Evolutionary conservation across 305 asterid genomes (phyloP), one percentile per base, ranked within the genome.

Genomic region (Solanum chacoense): DNA sequence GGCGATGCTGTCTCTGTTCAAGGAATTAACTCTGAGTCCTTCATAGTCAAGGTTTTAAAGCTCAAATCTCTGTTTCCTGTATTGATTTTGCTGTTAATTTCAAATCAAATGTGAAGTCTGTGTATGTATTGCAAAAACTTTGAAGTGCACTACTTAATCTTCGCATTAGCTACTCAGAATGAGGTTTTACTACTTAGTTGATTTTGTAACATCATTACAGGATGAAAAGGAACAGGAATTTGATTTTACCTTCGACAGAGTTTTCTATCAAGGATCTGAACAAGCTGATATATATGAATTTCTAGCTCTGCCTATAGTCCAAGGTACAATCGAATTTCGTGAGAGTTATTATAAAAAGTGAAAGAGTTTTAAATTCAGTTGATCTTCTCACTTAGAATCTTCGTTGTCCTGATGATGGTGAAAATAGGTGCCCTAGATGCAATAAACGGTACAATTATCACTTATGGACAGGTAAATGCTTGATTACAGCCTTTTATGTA

Each of bases 161-260:
- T 81, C 18, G 26, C 38, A 81, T 42, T 42, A 45, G 86, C 86
- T 42, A 42, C 11, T 74, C 12, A 28, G 84, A 24, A 85, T 81
- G 40, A 8, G 86, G 11, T 45, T 81, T 45, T 16, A 28, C 79
- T 69, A 72, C 38, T 83, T 28, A 1, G 88, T 74, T 74, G 45
- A 75, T 75, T 75, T 34, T 35, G 83, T 75, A 75, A 75, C 50
- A 75, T 35, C 83, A 34, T 75, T 35, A 75, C 83, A 75, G 99
- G 98, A 94, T 88, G 98, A 94, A 86, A 96, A 96, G 92, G 95
- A 94, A 87, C 98, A 94, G 89, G 98, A 96, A 89, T 87, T 89
- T 18, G 94, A 94, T 85, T 95, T 96, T 87, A 92, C 85, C 87
- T 95, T 96, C 26, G 98, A 96, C 88, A 93, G 92, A 90, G 98